Conservation (phyloP, 2,329 filamentous ascomycete species). For the Fusarium camptoceras region DNA sequence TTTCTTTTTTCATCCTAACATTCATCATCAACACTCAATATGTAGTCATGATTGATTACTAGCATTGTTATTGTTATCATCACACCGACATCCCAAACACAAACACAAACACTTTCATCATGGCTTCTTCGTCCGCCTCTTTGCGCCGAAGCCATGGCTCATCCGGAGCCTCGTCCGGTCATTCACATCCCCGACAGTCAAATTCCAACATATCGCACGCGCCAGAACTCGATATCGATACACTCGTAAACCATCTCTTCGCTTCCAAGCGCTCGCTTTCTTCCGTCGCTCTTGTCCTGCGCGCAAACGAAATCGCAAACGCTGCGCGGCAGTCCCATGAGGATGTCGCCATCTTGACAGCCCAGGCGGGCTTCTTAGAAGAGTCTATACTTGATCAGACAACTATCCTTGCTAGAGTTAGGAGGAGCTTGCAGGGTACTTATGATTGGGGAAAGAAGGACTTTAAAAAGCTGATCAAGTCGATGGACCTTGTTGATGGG, state of each 20-base stretch:
- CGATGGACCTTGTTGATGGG: conserved; percentile 74
- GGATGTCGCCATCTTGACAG: conserved; percentile 78
- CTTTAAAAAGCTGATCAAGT: conserved; percentile 70
- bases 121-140: conserved; percentile 54
- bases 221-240: conserved; percentile 67
- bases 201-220: conserved; percentile 31
- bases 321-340: conserved; percentile 80
- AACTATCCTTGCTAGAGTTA: conserved; percentile 63
- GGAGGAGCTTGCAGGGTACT: conserved; percentile 63
- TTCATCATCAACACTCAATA: conserved; percentile 27
- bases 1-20: conserved; percentile 5
- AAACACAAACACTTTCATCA: conserved; percentile 29
- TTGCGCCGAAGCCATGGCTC: conserved; percentile 54
- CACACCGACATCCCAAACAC: background rate
- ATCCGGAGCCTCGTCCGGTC: conserved; percentile 51
- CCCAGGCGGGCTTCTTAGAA: conserved; percentile 75
- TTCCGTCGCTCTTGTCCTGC: conserved; percentile 83
- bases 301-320: conserved; percentile 87
- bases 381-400: conserved; percentile 69
- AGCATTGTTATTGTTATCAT: background rate
- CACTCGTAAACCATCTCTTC: conserved; percentile 84
- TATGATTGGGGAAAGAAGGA: conserved; percentile 70
- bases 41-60: conserved; percentile 39
- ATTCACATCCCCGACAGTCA: conserved; percentile 47
- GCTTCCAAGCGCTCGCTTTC: conserved; percentile 88